Conservation (phyloP, 768 basidiomycete genomes). For the Kwoniella mangroviensis region DNA sequence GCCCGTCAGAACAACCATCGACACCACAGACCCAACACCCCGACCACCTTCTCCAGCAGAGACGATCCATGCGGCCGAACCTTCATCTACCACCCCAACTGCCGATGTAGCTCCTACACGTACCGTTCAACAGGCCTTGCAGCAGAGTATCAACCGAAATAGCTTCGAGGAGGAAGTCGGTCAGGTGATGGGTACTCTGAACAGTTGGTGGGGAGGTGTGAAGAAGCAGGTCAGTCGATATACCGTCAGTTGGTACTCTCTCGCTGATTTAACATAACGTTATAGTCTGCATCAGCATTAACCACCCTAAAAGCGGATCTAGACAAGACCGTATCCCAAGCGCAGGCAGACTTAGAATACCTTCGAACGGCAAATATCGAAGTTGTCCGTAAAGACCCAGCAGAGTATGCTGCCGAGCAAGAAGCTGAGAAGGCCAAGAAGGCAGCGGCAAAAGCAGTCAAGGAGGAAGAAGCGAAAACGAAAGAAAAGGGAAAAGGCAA, state of each 20-base stretch:
- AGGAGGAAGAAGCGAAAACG: constrained; percentile 12
- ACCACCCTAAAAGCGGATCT: constrained; percentile 50
- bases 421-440: constrained; percentile 28
- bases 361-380: constrained; percentile 52
- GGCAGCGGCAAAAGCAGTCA: constrained; percentile 19
- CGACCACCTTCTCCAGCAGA: constrained; percentile 26
- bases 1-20: background rate
- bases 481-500: constrained; percentile 52
- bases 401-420: constrained; percentile 34
- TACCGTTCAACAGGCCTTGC: constrained; percentile 29
- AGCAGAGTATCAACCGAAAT: constrained; percentile 33
- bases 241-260: background rate
- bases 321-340: constrained; percentile 53
- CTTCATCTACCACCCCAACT: background rate
- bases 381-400: constrained; percentile 46
- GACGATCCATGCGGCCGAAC: constrained; percentile 14
- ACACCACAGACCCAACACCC: background rate
- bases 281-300: constrained; percentile 47
- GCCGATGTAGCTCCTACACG: constrained; percentile 12
- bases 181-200: constrained; percentile 82
- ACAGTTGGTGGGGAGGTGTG: constrained; percentile 77
- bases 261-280: background rate
- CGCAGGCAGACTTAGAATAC: constrained; percentile 53
- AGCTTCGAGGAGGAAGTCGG: constrained; percentile 80
- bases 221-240: constrained; percentile 74